These are phyloP conservation scores for Lentinula edodes DNA, from an alignment of 768 basidiomycete species.

Conservation along the genomic window DNA sequence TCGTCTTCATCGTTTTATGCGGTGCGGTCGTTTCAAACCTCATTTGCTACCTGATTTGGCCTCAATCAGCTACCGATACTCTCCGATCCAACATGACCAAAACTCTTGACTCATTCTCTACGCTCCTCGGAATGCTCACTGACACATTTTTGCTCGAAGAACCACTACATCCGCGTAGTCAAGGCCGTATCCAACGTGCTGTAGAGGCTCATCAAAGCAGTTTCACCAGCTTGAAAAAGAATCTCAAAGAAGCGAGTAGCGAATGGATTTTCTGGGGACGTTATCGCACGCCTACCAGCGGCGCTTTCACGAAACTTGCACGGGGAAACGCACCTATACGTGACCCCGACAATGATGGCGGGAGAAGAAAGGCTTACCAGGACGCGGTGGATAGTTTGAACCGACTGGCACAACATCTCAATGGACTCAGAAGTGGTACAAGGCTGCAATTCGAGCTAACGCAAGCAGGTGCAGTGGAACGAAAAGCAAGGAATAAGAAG, in stretches of 20 bases:
- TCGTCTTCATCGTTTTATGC: constrained; percentile 69
- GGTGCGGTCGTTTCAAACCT: constrained; percentile 78
- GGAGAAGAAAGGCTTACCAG: constrained; percentile 61
- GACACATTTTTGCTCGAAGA: constrained; percentile 82
- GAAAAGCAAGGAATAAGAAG: constrained; percentile 13
- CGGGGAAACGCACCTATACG: neutral
- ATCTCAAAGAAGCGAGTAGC: constrained; percentile 79
- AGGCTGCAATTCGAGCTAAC: constrained; percentile 80
- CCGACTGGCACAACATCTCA: constrained; percentile 89
- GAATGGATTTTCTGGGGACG: constrained; percentile 56
- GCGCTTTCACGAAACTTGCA: neutral
- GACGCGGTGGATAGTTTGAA: constrained; percentile 86
- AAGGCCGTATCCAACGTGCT: constrained; percentile 69
- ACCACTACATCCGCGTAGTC: constrained; percentile 47
- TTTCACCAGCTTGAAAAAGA: constrained; percentile 86
- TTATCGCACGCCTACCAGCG: neutral
- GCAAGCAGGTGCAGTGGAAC: constrained; percentile 39
- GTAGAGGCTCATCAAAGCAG: constrained; percentile 82
- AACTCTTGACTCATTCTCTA: constrained; percentile 84
- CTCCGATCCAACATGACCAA: constrained; percentile 83
- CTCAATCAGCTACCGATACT: constrained; percentile 73
- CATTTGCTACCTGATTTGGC: constrained; percentile 83
- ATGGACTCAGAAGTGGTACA: constrained; percentile 81
- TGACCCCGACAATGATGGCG: constrained; percentile 15
- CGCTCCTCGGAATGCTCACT: constrained; percentile 76